These are phyloP conservation scores for Candida stauntonica DNA, from an alignment of 805 yeast species.

Conservation along the genomic window DNA sequence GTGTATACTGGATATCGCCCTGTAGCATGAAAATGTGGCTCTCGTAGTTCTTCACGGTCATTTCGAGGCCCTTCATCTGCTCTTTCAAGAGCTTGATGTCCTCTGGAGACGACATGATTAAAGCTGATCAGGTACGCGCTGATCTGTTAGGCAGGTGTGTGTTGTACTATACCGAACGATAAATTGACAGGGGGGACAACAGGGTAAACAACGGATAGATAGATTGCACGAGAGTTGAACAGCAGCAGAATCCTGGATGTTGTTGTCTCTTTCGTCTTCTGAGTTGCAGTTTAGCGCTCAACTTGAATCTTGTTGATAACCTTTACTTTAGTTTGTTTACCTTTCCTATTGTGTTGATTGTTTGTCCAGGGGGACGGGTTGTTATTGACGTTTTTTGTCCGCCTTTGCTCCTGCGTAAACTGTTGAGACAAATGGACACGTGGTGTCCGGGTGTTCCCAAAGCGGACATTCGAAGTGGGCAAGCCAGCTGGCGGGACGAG, in stretches of 20 bases:
- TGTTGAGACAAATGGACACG: slow-evolving; percentile 8
- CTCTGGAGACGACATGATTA: slow-evolving; percentile 14
- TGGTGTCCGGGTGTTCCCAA: slow-evolving; percentile 10
- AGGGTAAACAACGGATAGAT: not conserved
- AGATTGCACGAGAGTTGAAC: too few relatives aligned
- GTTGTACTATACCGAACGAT: not conserved
- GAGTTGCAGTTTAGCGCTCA: too few relatives aligned
- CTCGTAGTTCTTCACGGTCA: slow-evolving; percentile 23
- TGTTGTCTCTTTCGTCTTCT: too few relatives aligned
- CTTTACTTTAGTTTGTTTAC: too few relatives aligned
- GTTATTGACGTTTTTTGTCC: slow-evolving; percentile 5
- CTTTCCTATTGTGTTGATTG: not conserved
- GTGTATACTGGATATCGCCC: slow-evolving; percentile 22
- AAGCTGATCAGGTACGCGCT: not conserved
- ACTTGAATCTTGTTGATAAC: too few relatives aligned
- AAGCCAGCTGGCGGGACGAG: too few relatives aligned
- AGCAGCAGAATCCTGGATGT: too few relatives aligned
- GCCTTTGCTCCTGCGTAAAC: not conserved
- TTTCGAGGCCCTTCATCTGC: slow-evolving; percentile 23
- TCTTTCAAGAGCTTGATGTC: slow-evolving; percentile 24
- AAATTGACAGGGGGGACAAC: not conserved
- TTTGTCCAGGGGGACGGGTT: not conserved
- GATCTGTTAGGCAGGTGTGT: not conserved
- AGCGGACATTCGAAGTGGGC: too few relatives aligned
- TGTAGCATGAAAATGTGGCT: slow-evolving; percentile 24